A percentile compares a stretch with the other conserved stretches of the same genome.
Evolutionary conservation across 2,329 filamentous ascomycete genomes (phyloP).

Genomic region (Westerdykella aurantiaca): DNA sequence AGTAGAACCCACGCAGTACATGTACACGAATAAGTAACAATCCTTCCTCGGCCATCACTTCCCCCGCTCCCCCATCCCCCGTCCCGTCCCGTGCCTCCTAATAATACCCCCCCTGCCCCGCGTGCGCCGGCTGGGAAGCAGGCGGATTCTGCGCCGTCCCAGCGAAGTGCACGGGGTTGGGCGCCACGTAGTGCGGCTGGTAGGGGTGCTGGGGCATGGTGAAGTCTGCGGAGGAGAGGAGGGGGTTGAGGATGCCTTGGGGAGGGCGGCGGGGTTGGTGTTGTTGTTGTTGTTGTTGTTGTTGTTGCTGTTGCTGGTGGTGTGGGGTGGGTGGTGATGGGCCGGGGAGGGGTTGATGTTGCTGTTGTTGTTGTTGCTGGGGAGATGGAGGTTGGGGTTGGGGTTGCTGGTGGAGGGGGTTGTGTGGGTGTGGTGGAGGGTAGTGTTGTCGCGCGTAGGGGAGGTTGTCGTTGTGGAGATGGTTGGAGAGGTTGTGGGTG

Average conservation of each 20-base stretch:
- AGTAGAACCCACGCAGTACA: too few relatives aligned
- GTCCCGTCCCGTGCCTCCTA: too few relatives aligned
- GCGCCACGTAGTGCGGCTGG: slow-evolving; percentile 71
- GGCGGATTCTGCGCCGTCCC: too few relatives aligned
- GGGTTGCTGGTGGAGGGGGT: neutral
- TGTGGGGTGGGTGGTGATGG: slow-evolving; percentile 4
- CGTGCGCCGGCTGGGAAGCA: too few relatives aligned
- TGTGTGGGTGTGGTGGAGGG: slow-evolving; percentile 5
- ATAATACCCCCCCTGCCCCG: too few relatives aligned
- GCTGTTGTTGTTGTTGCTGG: neutral
- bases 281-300: slow-evolving; percentile 10
- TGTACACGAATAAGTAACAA: too few relatives aligned
- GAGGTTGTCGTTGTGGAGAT: neutral
- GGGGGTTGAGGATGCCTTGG: slow-evolving; percentile 59
- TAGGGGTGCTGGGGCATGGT: slow-evolving; percentile 74
- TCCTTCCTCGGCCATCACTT: too few relatives aligned
- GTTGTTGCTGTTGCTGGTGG: slow-evolving; percentile 11
- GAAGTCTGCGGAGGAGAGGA: slow-evolving; percentile 69
- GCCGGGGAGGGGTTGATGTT: neutral
- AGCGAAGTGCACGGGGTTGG: slow-evolving; percentile 40
- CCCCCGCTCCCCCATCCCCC: too few relatives aligned
- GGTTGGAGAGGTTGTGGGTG: slow-evolving; percentile 10
- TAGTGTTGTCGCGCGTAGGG: neutral
- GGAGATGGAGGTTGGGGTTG: neutral
- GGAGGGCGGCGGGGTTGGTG: slow-evolving; percentile 31